Base-by-base conservation (phyloP, 805 yeast genomes). In the Babjeviella inositovora region DNA sequence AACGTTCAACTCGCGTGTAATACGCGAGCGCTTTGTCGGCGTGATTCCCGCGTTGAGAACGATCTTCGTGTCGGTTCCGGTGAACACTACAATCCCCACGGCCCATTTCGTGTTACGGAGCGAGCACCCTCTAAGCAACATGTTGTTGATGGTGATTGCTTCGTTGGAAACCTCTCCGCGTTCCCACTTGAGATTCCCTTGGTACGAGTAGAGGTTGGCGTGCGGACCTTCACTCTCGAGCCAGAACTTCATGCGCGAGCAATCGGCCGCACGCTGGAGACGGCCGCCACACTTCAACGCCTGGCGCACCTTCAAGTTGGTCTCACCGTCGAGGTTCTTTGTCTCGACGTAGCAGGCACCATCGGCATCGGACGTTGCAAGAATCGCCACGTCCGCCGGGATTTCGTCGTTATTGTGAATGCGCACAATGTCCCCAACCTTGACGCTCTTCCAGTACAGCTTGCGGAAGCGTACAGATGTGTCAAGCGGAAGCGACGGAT, bases 221-320 rank as follows among this genome's bases (percentile, higher is more conserved):
- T 77, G 82, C 9, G 92, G 92, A 6, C 84, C 87, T 48, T 79
- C 90, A 51, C 77, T 65, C 33, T 77, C 81, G n/a, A 77, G 48
- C 64, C 74, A 65, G 34, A 75, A 75, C 31, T 57, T 58, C 24
- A 66, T 49, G 35, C 57, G 53, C 5, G 60, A 53, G 18, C 64
- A 38, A 33, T 67, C 72, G 28, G 54, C 48, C 2, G 64, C 48
- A 24, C 56, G 62, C 29, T 57, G 50, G 9, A 65, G 53, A 16
- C 49, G 54, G 9, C 64, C 49, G 17, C 74, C 62, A 35, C 70
- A 66, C 37, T 74, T 70, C 35, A 79, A 44, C 4, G 85, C 73
- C 42, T 74, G 81, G 37, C 72, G 72, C 19, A 72, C 76, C 47
- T 79, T 79, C 45, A 79, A 51, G 34, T 76, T 79, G 2, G 90